Percentiles rank a stretch among this genome's conserved stretches.
phyloP scores from a whole-genome alignment of 2,329 filamentous ascomycete species.

The Cercospora zeae-maydis region DNA sequence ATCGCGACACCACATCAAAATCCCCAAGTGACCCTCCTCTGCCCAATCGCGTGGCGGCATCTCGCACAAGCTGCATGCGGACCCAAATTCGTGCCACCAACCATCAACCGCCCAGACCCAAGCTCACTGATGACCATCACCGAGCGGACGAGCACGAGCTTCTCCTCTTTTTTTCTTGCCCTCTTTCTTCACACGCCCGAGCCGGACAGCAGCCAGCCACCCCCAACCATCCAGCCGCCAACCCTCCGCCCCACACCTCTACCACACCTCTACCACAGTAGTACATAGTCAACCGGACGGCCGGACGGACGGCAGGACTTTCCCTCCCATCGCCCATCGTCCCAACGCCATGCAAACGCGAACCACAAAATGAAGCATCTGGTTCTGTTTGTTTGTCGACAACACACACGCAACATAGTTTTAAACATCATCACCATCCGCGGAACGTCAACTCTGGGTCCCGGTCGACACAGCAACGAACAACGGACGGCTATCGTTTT shows the following conservation, averaged over 20 bases:
- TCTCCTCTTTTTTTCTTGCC: background rate
- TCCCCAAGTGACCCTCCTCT: background rate
- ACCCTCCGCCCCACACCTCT: background rate
- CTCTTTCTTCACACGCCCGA: background rate
- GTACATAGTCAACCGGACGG: too few relatives aligned
- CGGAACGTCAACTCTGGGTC: background rate
- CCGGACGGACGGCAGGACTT: too few relatives aligned
- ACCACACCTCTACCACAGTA: background rate
- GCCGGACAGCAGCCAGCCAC: background rate
- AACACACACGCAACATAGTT: too few relatives aligned
- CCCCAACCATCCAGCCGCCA: background rate
- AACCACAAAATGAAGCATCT: background rate
- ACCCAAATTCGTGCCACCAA: background rate
- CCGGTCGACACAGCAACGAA: conserved; percentile 9
- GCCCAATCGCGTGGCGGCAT: background rate
- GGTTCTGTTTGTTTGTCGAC: conserved; percentile 3
- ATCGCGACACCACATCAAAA: background rate
- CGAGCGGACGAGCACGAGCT: background rate
- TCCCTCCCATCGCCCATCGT: too few relatives aligned
- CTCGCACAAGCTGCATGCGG: background rate
- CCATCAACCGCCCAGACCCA: too few relatives aligned
- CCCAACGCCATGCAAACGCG: background rate
- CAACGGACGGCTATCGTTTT: too few relatives aligned
- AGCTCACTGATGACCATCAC: background rate
- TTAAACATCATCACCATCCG: background rate